A percentile compares a stretch with the other conserved stretches of the same genome.
Evolutionary conservation across 164 flowering plant species (phyloP).

Genomic region (Vitis rotundifolia): DNA sequence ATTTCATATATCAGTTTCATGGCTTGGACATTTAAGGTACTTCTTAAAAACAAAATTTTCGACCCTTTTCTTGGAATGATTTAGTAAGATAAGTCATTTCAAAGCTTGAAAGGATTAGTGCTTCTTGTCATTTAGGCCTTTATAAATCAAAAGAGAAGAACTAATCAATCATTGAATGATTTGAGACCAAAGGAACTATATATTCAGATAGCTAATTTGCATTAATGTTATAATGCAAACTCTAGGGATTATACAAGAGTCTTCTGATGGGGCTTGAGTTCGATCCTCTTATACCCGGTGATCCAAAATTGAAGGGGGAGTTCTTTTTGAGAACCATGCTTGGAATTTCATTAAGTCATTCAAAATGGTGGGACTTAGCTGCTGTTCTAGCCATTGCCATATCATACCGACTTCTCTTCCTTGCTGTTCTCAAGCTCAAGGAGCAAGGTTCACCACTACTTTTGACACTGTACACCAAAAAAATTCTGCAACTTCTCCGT

Average conservation of each 20-base stretch:
- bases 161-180: too few relatives aligned
- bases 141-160: too few relatives aligned
- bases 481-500: constrained; percentile 38
- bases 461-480: constrained; percentile 39
- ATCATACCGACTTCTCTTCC: constrained; percentile 54
- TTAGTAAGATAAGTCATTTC: too few relatives aligned
- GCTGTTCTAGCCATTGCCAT: constrained; percentile 41
- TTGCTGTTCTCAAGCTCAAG: constrained; percentile 54
- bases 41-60: neutral
- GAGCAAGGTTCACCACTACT: constrained; percentile 53
- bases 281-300: constrained; percentile 54
- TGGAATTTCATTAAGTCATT: constrained; percentile 41
- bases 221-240: neutral
- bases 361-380: constrained; percentile 75
- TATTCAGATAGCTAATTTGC: too few relatives aligned
- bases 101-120: too few relatives aligned
- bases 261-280: constrained; percentile 67
- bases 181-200: too few relatives aligned
- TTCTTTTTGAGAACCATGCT: constrained; percentile 32
- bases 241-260: constrained; percentile 75
- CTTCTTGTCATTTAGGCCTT: too few relatives aligned
- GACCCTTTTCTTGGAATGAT: too few relatives aligned
- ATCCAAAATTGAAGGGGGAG: constrained; percentile 55
- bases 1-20: constrained; percentile 68
- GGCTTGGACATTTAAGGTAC: constrained; percentile 81